A percentile compares a stretch with the other conserved stretches of the same genome.
Conservation (phyloP, 169 alveolate genomes). For the Cryptosporidium meleagridis region DNA sequence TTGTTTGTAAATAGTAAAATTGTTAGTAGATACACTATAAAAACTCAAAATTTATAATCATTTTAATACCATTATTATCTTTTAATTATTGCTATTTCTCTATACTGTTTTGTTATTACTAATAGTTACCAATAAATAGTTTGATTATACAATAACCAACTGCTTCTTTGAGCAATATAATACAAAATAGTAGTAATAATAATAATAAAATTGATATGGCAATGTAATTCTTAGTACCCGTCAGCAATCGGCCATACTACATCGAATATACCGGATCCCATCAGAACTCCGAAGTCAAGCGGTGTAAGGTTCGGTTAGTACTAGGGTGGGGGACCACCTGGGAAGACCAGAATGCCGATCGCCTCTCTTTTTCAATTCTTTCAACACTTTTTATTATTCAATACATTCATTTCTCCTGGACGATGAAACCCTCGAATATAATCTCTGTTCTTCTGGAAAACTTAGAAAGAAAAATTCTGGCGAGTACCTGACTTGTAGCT, state of each 20-base stretch:
- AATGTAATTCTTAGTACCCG: background rate
- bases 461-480: background rate
- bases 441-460: too few species aligned
- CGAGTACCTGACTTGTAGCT: background rate
- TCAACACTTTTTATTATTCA: too few species aligned
- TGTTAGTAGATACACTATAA: too few species aligned
- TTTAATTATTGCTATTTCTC: too few species aligned
- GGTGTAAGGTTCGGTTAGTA: constrained; percentile 89
- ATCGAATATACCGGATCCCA: constrained; percentile 91
- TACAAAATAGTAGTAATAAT: background rate
- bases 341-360: constrained; percentile 81
- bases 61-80: too few species aligned
- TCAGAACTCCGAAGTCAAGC: constrained; percentile 93
- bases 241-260: constrained; percentile 89
- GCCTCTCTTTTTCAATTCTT: constrained; percentile 7
- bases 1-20: too few species aligned
- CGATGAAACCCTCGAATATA: too few species aligned
- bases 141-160: background rate
- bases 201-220: background rate
- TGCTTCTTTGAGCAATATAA: background rate
- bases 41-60: too few species aligned
- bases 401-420: too few species aligned
- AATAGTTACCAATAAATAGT: too few species aligned
- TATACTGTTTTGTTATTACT: too few species aligned
- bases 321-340: constrained; percentile 92